Evolutionary conservation across 345 rosid species (phyloP), one percentile per base, ranked within the genome.

Genomic region (Populus davidiana): DNA sequence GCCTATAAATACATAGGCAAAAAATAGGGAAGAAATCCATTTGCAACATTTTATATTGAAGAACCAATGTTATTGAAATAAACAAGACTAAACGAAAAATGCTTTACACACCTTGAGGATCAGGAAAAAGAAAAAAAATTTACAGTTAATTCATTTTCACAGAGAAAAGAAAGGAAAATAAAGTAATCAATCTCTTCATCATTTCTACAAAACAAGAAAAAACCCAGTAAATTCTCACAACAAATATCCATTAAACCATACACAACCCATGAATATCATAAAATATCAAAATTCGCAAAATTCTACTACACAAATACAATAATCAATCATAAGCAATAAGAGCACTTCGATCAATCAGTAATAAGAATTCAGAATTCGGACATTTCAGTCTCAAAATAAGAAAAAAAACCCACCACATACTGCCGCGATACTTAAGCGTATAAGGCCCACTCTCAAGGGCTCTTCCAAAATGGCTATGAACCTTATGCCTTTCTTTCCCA

Each of bases 391-490:
- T 59, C 25, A 23, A 23, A 52, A n/a, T 1, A 5, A 39, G 9
- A 39, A 65, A 68, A 65, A 70, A 13, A 64, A 71, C 91, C 76
- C 73, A 91, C 96, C 96, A 91, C 96, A 91, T 90, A 87, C 93
- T 90, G 52, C 97, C 94, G 10, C 97, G 80, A 75, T 90, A 89
- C 56, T 89, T 92, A 5, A 92, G 89, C 21, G 89, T 85, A 77
- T 91, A 91, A 0, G 96, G 96, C 31, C 93, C 92, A 23, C 88
- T 83, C 80, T 91, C 93, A 14, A 88, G 93, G 70, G 90, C 74
- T 80, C 93, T 85, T 47, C 93, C 92, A 23, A 91, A 91, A 89
- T 91, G 96, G 89, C 84, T 89, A 75, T 90, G 96, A 77, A 91
- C 89, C 85, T 89, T 91, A 74, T 87, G 93, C 44, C 86, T 76